Evolutionary conservation across 2,329 filamentous ascomycete genomes (phyloP), one percentile per base, ranked within the genome.

Genomic region (Ophiocordyceps camponoti-rufipedis): DNA sequence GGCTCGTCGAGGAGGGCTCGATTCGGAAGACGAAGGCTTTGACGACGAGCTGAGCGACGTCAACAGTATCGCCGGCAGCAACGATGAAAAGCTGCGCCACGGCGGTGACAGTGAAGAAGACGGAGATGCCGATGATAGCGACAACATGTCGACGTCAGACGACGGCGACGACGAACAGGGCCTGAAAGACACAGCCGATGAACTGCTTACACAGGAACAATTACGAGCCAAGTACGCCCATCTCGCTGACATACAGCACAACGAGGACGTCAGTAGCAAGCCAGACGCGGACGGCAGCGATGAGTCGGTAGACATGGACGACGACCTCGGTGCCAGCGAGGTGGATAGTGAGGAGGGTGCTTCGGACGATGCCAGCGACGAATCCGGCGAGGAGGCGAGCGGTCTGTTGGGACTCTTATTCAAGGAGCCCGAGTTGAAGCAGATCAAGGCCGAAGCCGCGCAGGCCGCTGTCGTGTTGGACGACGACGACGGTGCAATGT

Each of bases 291-390:
- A 53, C 38, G 52, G 38, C 9, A 49, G 48, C 41, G 78, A 82
- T 50, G 77, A 81, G 55, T 80, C 78, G 2, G 64, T 80, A 19
- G 75, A 80, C 52, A 82, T 82, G 77, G 77, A 81, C 50, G 76
- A 80, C 48, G 76, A 80, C 47, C 61, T 78, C 51, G 75, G 73
- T 3, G 76, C 75, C 3, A 74, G 70, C 28, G 74, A 80, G 41
- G 65, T 67, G 55, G 60, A 50, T 8, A 55, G 52, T 44, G 65
- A 64, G 14, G 65, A 69, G 14, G 47, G 51, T 31, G 66, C 62
- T 6, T 66, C 66, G 4, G 59, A 62, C 28, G 58, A 60, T 2
- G 61, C 59, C 2, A 62, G 67, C 2, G 62, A 59, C 1, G 62
- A 67, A 9, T 63, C 62, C 23, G 64, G 65, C 3, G 65, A 63